Evolutionary conservation across 208 protist genomes (phyloP).

Genomic region (Leishmania mexicana): DNA sequence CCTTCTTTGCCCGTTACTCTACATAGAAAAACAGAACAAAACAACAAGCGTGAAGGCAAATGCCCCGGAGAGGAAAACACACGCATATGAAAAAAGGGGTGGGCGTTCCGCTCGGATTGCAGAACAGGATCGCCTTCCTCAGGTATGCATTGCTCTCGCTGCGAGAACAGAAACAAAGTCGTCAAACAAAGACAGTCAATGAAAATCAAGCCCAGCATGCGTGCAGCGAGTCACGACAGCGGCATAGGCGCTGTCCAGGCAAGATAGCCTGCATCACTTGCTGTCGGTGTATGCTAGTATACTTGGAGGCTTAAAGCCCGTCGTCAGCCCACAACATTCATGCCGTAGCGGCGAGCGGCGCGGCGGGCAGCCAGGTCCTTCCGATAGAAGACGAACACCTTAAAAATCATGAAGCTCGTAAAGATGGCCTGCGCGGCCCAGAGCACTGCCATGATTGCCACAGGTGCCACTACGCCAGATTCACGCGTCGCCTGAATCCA

Average conservation of each 20-base stretch:
- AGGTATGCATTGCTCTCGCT: background rate
- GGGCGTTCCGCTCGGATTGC: background rate
- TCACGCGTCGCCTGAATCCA: conserved; percentile 37
- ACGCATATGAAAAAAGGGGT: background rate
- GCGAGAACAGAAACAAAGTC: background rate
- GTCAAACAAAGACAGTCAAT: background rate
- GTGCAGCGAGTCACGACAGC: background rate
- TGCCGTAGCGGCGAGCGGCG: conserved; percentile 26
- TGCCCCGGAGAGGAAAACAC: background rate
- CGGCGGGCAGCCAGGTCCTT: conserved; percentile 58
- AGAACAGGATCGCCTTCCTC: background rate
- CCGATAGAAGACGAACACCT: conserved; percentile 70
- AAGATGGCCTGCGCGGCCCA: conserved; percentile 53
- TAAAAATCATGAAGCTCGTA: conserved; percentile 47
- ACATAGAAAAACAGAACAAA: background rate
- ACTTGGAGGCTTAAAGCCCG: background rate
- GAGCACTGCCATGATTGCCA: conserved; percentile 55
- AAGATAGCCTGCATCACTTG: background rate
- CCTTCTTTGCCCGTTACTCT: background rate
- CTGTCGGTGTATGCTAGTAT: background rate
- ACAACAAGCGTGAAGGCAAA: background rate
- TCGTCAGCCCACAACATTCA: conserved; percentile 16
- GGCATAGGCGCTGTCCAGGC: background rate
- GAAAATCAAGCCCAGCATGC: background rate
- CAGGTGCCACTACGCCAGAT: conserved; percentile 35